phyloP scores from a whole-genome alignment of 2,329 filamentous ascomycete genomes.

The Verticillium zaregamsianum region DNA sequence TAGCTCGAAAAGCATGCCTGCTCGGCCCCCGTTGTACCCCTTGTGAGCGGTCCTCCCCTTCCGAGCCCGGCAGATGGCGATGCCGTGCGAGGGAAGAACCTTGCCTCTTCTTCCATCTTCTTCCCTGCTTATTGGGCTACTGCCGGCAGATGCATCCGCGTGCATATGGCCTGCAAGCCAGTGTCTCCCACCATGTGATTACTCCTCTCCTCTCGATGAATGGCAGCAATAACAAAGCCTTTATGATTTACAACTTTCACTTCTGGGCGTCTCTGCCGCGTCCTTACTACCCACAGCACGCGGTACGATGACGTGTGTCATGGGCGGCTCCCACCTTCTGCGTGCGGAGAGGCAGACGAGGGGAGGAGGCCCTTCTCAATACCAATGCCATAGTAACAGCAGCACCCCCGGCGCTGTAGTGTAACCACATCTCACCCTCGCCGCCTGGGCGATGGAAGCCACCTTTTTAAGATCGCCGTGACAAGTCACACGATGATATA shows the following conservation, averaged over 20 bases:
- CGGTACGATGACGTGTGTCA: not conserved
- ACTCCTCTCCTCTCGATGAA: not conserved
- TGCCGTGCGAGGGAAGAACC: not conserved
- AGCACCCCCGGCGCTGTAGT: too few relatives aligned
- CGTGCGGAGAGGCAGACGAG: not conserved
- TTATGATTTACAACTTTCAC: not conserved
- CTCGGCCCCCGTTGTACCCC: not conserved
- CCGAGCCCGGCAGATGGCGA: not conserved
- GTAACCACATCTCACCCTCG: too few relatives aligned
- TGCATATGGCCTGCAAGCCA: not conserved
- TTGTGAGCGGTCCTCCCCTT: too few relatives aligned
- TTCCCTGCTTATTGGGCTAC: not conserved
- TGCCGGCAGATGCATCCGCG: not conserved
- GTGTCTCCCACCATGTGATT: not conserved
- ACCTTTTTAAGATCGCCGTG: too few relatives aligned
- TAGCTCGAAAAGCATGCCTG: not conserved
- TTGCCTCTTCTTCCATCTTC: not conserved
- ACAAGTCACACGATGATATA: too few relatives aligned
- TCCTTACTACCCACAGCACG: not conserved
- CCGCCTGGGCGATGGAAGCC: too few relatives aligned
- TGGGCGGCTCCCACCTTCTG: not conserved
- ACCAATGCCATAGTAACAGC: too few relatives aligned
- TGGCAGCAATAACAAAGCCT: not conserved
- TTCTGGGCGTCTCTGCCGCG: not conserved
- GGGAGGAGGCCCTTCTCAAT: too few relatives aligned